Percentiles rank a stretch among this genome's conserved stretches.
phyloP scores from a whole-genome alignment of 495 filamentous ascomycete species.

The Aspergillus nanangensis region DNA sequence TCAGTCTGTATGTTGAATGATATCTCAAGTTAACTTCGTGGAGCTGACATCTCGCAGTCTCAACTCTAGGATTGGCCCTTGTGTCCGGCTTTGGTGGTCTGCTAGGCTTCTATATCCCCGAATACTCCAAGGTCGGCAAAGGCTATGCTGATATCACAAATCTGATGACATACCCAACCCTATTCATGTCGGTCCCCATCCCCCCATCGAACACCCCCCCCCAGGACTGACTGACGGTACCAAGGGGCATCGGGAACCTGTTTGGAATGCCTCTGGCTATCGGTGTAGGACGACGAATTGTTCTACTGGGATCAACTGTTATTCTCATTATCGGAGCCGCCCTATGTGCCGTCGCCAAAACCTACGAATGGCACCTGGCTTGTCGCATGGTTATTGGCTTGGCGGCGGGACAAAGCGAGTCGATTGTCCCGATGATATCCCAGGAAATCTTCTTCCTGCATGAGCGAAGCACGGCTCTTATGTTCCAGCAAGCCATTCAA shows the following conservation, averaged over 20 bases:
- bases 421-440: conserved; percentile 35
- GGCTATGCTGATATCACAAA: conserved; percentile 20
- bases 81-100: conserved; percentile 27
- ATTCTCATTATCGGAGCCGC: conserved; percentile 19
- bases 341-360: conserved; percentile 15
- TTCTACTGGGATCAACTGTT: conserved; percentile 25
- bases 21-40: background rate
- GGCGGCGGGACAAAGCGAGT: conserved; percentile 29
- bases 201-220: no score
- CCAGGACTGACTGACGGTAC: no score
- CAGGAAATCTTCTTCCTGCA: conserved; percentile 37
- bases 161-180: conserved; percentile 30
- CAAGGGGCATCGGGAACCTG: conserved; percentile 34
- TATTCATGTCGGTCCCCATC: conserved; percentile 31
- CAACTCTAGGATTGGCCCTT: conserved; percentile 21
- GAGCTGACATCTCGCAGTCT: conserved; percentile 8
- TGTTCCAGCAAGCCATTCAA: conserved; percentile 27
- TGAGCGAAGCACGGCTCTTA: conserved; percentile 28
- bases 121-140: conserved; percentile 16
- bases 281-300: conserved; percentile 33
- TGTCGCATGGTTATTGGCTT: conserved; percentile 26
- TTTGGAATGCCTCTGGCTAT: conserved; percentile 39
- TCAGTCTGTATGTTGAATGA: conserved; percentile 18
- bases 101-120: conserved; percentile 20
- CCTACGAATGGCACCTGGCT: conserved; percentile 25